Base-by-base conservation (phyloP, 1,139 yeast genomes). In the Diutina ranongensis region DNA sequence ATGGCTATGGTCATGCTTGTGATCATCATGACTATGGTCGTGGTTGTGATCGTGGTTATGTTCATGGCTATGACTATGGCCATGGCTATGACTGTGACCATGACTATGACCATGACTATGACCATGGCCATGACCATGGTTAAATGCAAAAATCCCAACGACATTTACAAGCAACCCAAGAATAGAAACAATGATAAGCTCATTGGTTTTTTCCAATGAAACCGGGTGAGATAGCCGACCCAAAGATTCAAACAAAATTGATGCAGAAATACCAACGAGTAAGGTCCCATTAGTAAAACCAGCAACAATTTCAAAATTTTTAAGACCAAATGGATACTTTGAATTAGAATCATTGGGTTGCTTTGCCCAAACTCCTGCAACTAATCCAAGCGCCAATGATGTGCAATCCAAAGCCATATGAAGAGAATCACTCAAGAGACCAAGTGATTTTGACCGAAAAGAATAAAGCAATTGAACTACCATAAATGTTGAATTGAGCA, bases 321-420 rank as follows among this genome's bases (percentile, higher is more conserved):
- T 73, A 48, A 89, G 68, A 0, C 97, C 97, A 64, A 86, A 88
- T 0, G 98, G 97, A 56, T 76, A 92, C 48, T 78, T 72, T 13
- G 81, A 74, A 48, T 78, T 79, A 8, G 89, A 78, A 46, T 69
- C 64, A 44, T 65, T 60, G 13, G 66, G 65, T 28, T 64, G 61
- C 47, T 74, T 74, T 44, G 77, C 69, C 22, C 75, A 57, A 3
- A 73, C 76, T 19, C 95, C 87, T 0, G 99, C 98, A 28, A 92
- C 74, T 3, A 94, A 67, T 0, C 99, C 99, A 27, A 94, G 75
- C 3, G 94, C 80, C 46, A 92, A 67, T 0, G 98, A 94, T 1
- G 88, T 72, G 60, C 98, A 92, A 61, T 92, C 98, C 48, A 92
- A 70, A 2, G 95, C 86, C 99, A 92, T 92, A 62, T 92, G 99